These are phyloP conservation scores for Asterophora lycoperdoides DNA, from an alignment of 768 basidiomycete species.

Conservation along the genomic window DNA sequence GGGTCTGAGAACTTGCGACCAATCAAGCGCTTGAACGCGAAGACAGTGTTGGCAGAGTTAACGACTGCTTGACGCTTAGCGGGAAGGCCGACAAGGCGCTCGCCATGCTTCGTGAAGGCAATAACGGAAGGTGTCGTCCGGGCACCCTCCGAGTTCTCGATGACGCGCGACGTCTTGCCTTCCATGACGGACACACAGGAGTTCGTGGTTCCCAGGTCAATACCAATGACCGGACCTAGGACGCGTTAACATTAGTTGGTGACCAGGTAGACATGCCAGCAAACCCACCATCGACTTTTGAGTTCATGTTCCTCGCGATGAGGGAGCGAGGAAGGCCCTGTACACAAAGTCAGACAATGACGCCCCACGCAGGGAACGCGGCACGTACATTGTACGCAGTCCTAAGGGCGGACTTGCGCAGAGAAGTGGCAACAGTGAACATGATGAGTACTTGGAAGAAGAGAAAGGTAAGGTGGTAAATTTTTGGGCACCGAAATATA, in stretches of 20 bases:
- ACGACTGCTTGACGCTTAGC: constrained; percentile 98
- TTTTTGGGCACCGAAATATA: constrained; percentile 42
- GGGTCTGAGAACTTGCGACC: constrained; percentile 90
- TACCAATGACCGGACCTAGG: constrained; percentile 86
- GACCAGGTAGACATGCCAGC: constrained; percentile 11
- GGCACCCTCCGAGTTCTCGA: constrained; percentile 97
- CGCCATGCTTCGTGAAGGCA: constrained; percentile 97
- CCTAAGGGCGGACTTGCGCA: constrained; percentile 55
- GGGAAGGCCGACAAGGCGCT: constrained; percentile 92
- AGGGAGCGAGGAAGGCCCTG: constrained; percentile 66
- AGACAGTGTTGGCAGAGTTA: constrained; percentile 91
- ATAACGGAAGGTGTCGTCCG: constrained; percentile 98
- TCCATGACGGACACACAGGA: constrained; percentile 95
- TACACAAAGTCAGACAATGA: constrained; percentile 8
- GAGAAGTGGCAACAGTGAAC: constrained; percentile 66
- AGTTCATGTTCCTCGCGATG: constrained; percentile 92
- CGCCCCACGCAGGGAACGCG: neutral
- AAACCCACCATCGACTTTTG: constrained; percentile 79
- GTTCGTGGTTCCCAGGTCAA: constrained; percentile 93
- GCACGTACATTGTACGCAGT: constrained; percentile 57
- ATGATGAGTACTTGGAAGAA: constrained; percentile 53
- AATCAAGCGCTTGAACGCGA: constrained; percentile 91
- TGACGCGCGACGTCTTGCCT: constrained; percentile 89
- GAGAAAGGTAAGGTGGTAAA: constrained; percentile 39
- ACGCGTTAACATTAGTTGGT: constrained; percentile 1